These are phyloP conservation scores for Alloteropsis semialata DNA, from an alignment of 176 grass and related monocot genomes.

Conservation along the genomic window DNA sequence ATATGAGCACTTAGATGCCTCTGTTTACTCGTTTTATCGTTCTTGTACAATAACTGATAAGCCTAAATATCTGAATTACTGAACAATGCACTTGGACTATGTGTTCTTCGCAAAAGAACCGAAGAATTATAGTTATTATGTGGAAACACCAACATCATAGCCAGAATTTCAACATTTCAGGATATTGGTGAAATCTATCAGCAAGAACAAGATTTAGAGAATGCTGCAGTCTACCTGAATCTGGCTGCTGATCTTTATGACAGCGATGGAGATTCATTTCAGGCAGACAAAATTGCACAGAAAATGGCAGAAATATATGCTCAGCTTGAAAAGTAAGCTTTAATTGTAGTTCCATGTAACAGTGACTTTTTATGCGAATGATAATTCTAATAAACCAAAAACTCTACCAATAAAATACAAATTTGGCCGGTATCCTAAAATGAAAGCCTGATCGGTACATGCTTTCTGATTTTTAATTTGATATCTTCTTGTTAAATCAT, in stretches of 20 bases:
- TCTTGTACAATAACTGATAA: background rate
- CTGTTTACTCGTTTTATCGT: too few species aligned
- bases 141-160: background rate
- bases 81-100: background rate
- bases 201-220: conserved; percentile 82
- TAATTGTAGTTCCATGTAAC: too few species aligned
- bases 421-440: background rate
- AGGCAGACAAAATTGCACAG: conserved; percentile 66
- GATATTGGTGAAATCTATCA: conserved; percentile 94
- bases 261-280: conserved; percentile 75
- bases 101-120: background rate
- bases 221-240: conserved; percentile 69
- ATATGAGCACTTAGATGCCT: background rate
- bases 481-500: background rate
- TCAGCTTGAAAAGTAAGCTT: conserved; percentile 83
- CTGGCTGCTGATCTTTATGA: conserved; percentile 81
- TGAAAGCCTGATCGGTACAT: background rate
- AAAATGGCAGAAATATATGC: conserved; percentile 88
- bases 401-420: background rate
- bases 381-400: background rate
- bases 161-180: conserved; percentile 48
- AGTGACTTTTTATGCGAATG: background rate
- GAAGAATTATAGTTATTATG: background rate
- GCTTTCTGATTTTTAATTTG: background rate
- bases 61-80: background rate